Evolutionary conservation across 2,329 filamentous ascomycete species (phyloP).

Genomic region (Trichoderma sp.): DNA sequence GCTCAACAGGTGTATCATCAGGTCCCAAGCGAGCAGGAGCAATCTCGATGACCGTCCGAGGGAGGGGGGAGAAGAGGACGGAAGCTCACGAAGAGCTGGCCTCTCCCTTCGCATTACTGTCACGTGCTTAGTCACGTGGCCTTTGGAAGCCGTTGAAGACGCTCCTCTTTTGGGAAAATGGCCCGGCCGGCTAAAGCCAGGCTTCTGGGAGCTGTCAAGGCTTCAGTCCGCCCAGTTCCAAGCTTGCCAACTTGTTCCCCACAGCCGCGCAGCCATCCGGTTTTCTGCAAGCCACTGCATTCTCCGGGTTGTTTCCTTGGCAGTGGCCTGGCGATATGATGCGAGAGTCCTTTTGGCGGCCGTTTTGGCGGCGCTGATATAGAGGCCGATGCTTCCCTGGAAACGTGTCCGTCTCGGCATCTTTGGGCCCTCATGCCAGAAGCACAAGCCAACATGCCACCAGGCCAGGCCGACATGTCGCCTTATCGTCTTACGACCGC

Average conservation of each 20-base stretch:
- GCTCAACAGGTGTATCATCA: constrained; percentile 13
- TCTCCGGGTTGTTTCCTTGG: constrained; percentile 1
- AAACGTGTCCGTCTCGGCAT: neutral
- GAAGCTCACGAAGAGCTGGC: neutral
- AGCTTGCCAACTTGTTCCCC: neutral
- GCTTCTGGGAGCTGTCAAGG: neutral
- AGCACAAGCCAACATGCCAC: neutral
- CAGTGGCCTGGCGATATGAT: neutral
- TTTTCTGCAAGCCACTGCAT: constrained; percentile 18
- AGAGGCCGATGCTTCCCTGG: neutral
- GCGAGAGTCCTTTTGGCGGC: neutral
- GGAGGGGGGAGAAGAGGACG: too few species aligned
- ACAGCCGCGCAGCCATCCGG: constrained; percentile 5
- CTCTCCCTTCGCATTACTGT: neutral
- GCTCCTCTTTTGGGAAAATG: neutral
- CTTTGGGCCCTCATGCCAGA: neutral
- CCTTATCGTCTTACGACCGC: too few species aligned
- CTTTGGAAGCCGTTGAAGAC: too few species aligned
- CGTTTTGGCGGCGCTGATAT: neutral
- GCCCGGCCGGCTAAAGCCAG: constrained; percentile 11
- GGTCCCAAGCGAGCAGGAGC: neutral
- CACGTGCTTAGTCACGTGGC: neutral
- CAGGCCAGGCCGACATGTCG: too few species aligned
- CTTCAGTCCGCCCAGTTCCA: constrained; percentile 4
- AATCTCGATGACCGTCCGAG: neutral